These are phyloP conservation scores for Nicotiana sylvestris DNA, from an alignment of 257 asterid species.

Conservation along the genomic window DNA sequence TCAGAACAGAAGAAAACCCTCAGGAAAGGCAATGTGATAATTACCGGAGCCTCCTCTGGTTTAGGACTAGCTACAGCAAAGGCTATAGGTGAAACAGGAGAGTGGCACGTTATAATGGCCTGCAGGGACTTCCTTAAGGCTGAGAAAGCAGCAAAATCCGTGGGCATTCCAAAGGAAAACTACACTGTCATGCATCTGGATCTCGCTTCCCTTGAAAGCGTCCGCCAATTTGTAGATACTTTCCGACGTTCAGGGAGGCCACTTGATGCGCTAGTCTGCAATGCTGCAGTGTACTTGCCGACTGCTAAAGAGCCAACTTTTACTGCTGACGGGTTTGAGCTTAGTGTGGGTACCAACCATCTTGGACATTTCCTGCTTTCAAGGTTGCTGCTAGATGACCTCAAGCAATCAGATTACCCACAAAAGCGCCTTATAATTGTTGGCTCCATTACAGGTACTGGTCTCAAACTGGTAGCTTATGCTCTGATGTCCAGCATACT, in stretches of 20 bases:
- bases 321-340: conserved; percentile 87
- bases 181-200: conserved; percentile 85
- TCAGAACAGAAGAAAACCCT: conserved; percentile 64
- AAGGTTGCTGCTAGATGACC: conserved; percentile 72
- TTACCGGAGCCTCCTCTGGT: conserved; percentile 91
- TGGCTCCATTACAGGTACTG: conserved; percentile 87
- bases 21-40: conserved; percentile 63
- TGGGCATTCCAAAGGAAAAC: conserved; percentile 66
- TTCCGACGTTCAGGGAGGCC: conserved; percentile 61
- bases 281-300: conserved; percentile 86
- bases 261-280: conserved; percentile 81
- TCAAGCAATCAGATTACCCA: conserved; percentile 74
- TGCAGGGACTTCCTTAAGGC: conserved; percentile 89
- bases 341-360: conserved; percentile 93
- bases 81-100: conserved; percentile 75
- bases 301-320: conserved; percentile 79
- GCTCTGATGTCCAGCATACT: background rate
- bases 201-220: conserved; percentile 83
- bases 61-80: conserved; percentile 88
- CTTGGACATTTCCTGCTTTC: conserved; percentile 89
- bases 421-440: conserved; percentile 80
- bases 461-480: background rate
- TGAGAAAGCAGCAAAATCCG: conserved; percentile 74
- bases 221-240: conserved; percentile 71
- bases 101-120: conserved; percentile 90